Evolutionary conservation across 2,329 filamentous ascomycete species (phyloP), one percentile per base, ranked within the genome.

Genomic region (Colletotrichum sp.): DNA sequence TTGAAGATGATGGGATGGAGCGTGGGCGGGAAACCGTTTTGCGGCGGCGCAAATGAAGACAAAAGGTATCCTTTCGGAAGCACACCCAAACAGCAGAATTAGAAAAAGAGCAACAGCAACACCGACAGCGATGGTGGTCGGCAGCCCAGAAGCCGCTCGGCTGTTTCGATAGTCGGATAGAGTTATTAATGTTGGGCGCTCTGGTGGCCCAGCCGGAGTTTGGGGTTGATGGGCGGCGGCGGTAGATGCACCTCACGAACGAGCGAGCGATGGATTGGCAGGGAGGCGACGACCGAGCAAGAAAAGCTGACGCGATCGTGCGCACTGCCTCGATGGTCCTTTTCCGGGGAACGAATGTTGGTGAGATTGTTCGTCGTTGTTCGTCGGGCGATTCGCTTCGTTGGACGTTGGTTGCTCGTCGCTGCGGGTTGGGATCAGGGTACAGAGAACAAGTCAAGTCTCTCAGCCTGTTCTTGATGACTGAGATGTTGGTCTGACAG

Each of bases 81-180:
- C 18, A 39, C 18, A 43, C 30, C 55, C 28, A 25, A 70, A 71
- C 34, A 39, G 58, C 30, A 62, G 67, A 58, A 28, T 43, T 22
- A 30, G 48, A 34, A 52, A 34, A 39, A 62, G 30, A 32, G 48
- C 18, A 52, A 22, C 30, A 43, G 58, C 58, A 62, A 32, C 16
- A 61, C 61, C 61, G 25, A 28, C 60, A 25, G 39, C 25, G 18
- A 58, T 65, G 43, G 56, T 39, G 22, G 52, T 62, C 67, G 56
- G 66, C 56, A 62, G 70, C 36, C 55, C 28, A 25, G 39, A 32
- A 73, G 56, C 9, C 64, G 70, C 64, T 58, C 70, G 70, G 71
- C 28, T 73, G 64, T 65, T 73, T 75, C 56, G 64, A 68, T 75
- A 58, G 27, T 73, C 25, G 73, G 36, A 58, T 25, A 56, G 32